A percentile compares a stretch with the other conserved stretches of the same genome.
Evolutionary conservation across 208 protist genomes (phyloP).

Genomic region (Leishmania arabica): DNA sequence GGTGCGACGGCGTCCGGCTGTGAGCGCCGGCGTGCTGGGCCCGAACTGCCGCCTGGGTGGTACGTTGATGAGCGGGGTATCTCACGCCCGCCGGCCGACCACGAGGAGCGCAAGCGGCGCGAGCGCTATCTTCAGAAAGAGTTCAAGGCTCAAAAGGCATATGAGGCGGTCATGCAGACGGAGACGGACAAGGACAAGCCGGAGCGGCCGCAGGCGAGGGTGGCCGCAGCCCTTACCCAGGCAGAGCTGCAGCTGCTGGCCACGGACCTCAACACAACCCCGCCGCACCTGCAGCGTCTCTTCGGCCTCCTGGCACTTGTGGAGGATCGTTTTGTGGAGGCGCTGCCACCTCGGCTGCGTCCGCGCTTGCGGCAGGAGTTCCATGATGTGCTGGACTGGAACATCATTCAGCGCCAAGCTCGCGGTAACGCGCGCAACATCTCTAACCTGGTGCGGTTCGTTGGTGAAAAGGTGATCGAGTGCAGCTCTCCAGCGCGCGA

Average conservation of each 20-base stretch:
- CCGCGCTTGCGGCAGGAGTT: slow-evolving; percentile 67
- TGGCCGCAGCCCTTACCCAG: slow-evolving; percentile 42
- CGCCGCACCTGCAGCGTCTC: slow-evolving; percentile 44
- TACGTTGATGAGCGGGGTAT: slow-evolving; percentile 63
- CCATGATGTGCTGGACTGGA: slow-evolving; percentile 80
- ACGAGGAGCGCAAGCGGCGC: slow-evolving; percentile 35
- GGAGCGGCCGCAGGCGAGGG: slow-evolving; percentile 21
- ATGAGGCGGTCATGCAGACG: slow-evolving; percentile 62
- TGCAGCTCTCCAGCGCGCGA: slow-evolving; percentile 68
- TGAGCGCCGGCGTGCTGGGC: slow-evolving; percentile 31
- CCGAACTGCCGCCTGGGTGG: slow-evolving; percentile 70
- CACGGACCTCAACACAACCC: slow-evolving; percentile 55
- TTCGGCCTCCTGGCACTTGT: slow-evolving; percentile 56
- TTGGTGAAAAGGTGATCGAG: slow-evolving; percentile 63
- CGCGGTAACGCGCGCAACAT: slow-evolving; percentile 50
- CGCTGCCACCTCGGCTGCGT: slow-evolving; percentile 66
- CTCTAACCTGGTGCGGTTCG: slow-evolving; percentile 58
- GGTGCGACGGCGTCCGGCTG: neutral
- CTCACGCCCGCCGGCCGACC: slow-evolving; percentile 52
- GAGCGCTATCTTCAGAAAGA: slow-evolving; percentile 61
- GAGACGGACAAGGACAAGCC: slow-evolving; percentile 28
- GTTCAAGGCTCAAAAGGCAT: slow-evolving; percentile 74
- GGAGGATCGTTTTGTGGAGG: slow-evolving; percentile 62
- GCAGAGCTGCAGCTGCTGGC: slow-evolving; percentile 50
- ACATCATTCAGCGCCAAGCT: slow-evolving; percentile 44